Percentiles rank a stretch among this genome's conserved stretches.
phyloP scores from a whole-genome alignment of 2,329 filamentous ascomycete genomes.

The Colletotrichum kahawae region DNA sequence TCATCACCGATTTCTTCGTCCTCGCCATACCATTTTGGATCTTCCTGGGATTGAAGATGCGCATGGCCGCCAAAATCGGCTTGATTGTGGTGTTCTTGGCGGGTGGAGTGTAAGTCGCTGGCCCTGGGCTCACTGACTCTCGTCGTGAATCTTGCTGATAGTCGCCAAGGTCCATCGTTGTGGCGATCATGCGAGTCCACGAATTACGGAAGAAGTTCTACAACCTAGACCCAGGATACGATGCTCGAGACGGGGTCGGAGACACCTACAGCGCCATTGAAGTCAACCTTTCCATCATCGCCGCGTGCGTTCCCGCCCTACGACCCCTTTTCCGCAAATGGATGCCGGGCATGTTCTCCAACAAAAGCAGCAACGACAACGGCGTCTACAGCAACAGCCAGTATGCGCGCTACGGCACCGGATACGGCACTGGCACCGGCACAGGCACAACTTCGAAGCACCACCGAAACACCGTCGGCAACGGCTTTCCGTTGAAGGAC shows the following conservation, averaged over 20 bases:
- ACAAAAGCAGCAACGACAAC: neutral
- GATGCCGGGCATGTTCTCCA: conserved; percentile 6
- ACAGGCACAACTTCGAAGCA: conserved; percentile 25
- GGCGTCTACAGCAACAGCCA: conserved; percentile 19
- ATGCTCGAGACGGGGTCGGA: conserved; percentile 23
- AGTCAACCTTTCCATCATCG: conserved; percentile 41
- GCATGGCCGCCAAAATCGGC: conserved; percentile 38
- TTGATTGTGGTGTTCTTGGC: conserved; percentile 44
- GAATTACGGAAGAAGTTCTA: neutral
- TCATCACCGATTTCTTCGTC: conserved; percentile 11
- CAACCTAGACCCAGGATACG: neutral
- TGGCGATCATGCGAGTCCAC: neutral
- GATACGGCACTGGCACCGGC: conserved; percentile 24
- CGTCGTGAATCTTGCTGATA: conserved; percentile 4
- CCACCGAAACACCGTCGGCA: neutral
- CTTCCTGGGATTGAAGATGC: conserved; percentile 44
- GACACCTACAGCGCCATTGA: conserved; percentile 35
- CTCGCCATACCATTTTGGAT: conserved; percentile 42
- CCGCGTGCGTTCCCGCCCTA: conserved; percentile 38
- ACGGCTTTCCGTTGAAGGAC: conserved; percentile 24
- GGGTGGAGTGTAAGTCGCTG: conserved; percentile 40
- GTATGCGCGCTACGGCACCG: conserved; percentile 28
- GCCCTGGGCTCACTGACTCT: neutral
- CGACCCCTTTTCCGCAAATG: conserved; percentile 36
- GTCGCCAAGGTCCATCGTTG: conserved; percentile 12